Base-by-base conservation (phyloP, 2,329 filamentous ascomycete species). In the Aschersonia sp. region DNA sequence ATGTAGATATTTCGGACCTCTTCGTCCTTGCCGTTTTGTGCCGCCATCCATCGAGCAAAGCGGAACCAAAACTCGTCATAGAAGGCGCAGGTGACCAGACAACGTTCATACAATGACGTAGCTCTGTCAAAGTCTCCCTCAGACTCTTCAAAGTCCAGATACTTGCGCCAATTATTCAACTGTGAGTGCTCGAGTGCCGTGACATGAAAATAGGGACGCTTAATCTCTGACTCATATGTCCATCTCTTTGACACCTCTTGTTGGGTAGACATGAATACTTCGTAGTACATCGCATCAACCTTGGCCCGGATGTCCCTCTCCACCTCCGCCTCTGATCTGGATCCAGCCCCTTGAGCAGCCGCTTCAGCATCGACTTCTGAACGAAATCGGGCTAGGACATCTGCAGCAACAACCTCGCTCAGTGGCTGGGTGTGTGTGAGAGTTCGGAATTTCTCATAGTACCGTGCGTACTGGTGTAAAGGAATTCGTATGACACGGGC, bases 11-110 rank as follows among this genome's bases (percentile, higher is more conserved):
- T 89, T 49, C 92, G 83, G 5, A 90, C 83, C 59, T 95, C 89
- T 61, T 95, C 87, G 43, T 88, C 81, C 62, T 94, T 95, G 55
- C 74, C 80, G 2, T 78, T 67, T 59, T 94, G 86, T 0, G 79
- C 79, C 50, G 77, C 74, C 85, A 95, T 94, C 92, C 92, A 98
- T 41, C 90, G 76, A 12, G 84, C 87, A 64, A 95, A 98, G n/a
- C 92, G 84, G 58, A 94, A 80, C 92, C 92, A 98, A 64, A 97
- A 94, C 60, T 97, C 90, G 45, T 97, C 90, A 60, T 98, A 95
- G 55, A 94, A 84, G 12, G 92, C 90, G 58, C 87, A 94, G 0
- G 87, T 90, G 37, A 95, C 87, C 46, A 98, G 67, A 57, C 89
- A 97, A 46, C 92, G 82, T 69, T 98, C 92, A 61, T 98, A 97